Conservation (phyloP, 208 protist species). For the Blastocrithidia nonstop region DNA sequence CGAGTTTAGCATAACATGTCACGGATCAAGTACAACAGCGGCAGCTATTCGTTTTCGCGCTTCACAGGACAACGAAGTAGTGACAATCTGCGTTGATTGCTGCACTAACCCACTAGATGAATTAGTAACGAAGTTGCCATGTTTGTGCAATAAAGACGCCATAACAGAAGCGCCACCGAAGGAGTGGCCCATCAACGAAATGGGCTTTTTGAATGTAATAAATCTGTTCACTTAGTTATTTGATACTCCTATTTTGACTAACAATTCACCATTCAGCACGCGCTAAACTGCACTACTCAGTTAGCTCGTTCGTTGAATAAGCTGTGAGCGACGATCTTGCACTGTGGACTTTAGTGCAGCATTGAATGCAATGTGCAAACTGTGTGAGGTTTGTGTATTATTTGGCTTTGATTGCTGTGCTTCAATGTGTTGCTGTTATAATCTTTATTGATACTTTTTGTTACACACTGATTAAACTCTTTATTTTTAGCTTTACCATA, state of each 20-base stretch:
- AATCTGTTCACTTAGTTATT: no score
- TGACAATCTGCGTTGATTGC: not conserved
- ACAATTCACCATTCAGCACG: conserved; percentile 17
- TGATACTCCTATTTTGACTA: no score
- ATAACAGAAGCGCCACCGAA: conserved; percentile 68
- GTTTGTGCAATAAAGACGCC: conserved; percentile 16
- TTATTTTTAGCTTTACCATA: no score
- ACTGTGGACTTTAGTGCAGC: conserved; percentile 16
- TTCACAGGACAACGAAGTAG: not conserved
- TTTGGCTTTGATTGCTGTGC: no score
- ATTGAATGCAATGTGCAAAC: conserved; percentile 12
- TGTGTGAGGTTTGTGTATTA: no score
- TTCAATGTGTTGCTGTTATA: no score
- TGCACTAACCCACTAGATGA: no score
- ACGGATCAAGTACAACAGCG: conserved; percentile 52
- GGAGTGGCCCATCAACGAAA: conserved; percentile 59
- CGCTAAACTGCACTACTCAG: conserved; percentile 14
- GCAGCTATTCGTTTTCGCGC: conserved; percentile 5
- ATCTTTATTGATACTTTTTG: no score
- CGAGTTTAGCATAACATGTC: conserved; percentile 32
- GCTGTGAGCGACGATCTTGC: conserved; percentile 31
- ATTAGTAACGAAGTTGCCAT: conserved; percentile 6
- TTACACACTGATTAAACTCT: no score
- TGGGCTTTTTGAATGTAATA: no score
- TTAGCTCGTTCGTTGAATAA: conserved; percentile 33